Base-by-base conservation (phyloP, 768 basidiomycete genomes). In the Boletales sp. region DNA sequence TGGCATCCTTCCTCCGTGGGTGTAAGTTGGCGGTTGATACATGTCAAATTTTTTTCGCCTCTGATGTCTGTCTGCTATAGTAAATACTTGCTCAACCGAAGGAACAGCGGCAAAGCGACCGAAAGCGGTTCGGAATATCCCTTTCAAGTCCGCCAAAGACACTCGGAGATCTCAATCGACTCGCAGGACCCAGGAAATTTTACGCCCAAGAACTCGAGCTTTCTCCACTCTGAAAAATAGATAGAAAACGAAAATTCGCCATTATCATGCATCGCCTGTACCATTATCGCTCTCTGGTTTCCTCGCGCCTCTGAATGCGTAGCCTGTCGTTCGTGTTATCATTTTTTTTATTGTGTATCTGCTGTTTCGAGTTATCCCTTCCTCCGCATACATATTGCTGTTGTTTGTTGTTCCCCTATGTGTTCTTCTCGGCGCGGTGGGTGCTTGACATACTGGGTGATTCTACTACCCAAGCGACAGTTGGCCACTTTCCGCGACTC, bases 1-100 rank as follows among this genome's bases (percentile, higher is more conserved):
- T 35, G 74, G 83, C 14, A 76, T 91, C 29, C 56, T 84, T 17
- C 88, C 88, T 39, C 42, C 60, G 13, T 90, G 87, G 87, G 69
- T 87, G 84, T 83, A 66, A 53, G 79, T 75, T 7, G 24, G 6
- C 7, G 24, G 15, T 2, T 2, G 11, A 14, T 38, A 13, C n/a
- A 4, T 8, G 42, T 19, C 13, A 3, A 15, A 18, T 19, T 8
- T 29, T 32, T 8, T 13, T 35, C 4, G 10, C 15, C 4, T 40
- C 49, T 57, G 13, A 58, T 17, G 8, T 42, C 19, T 15, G 8
- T 42, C 30, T 7, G 7, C 15, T 43, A 30, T 18, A 69, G 68
- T 11, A 70, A 58, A 54, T 59, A 61, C 29, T 32, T 71, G 32
- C 24, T 66, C 6, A 49, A 35, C 13, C 68, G 53, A 31, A 50